Conservation (phyloP, 495 filamentous ascomycete genomes). For the Xylaria cubensis region DNA sequence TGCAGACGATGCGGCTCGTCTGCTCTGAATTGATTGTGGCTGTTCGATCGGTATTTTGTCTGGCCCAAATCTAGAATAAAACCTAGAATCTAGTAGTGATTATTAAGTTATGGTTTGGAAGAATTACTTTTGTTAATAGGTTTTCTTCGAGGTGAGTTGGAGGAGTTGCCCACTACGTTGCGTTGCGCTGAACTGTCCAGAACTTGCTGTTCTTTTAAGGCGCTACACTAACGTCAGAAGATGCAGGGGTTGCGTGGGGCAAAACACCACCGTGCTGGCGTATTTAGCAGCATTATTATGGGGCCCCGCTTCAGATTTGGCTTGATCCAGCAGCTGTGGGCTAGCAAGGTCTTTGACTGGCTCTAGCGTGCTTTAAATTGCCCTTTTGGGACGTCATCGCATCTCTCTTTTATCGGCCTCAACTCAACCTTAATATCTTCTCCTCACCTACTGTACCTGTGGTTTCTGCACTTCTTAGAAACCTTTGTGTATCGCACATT, state of each 20-base stretch:
- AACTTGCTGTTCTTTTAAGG: background rate
- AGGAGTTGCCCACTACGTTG: background rate
- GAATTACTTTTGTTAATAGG: background rate
- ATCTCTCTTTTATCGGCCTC: background rate
- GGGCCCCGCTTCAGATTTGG: background rate
- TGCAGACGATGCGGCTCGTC: background rate
- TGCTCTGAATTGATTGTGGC: background rate
- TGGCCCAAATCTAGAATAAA: background rate
- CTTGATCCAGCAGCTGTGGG: background rate
- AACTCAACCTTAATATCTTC: conserved; percentile 3
- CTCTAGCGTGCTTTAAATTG: background rate
- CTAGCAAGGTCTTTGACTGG: conserved; percentile 11
- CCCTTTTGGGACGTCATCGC: conserved; percentile 14
- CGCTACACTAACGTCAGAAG: background rate
- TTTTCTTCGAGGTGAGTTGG: conserved; percentile 3
- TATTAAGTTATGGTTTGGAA: background rate
- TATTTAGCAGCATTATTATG: background rate
- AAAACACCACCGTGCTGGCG: background rate
- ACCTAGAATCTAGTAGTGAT: background rate
- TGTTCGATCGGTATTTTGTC: background rate
- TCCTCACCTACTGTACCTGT: background rate
- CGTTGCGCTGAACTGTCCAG: background rate
- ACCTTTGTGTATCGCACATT: background rate
- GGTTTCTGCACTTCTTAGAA: background rate
- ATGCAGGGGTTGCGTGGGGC: conserved; percentile 12